Evolutionary conservation across 1,139 yeast species (phyloP), one percentile per base, ranked within the genome.

Genomic region (Geotrichum candidum): DNA sequence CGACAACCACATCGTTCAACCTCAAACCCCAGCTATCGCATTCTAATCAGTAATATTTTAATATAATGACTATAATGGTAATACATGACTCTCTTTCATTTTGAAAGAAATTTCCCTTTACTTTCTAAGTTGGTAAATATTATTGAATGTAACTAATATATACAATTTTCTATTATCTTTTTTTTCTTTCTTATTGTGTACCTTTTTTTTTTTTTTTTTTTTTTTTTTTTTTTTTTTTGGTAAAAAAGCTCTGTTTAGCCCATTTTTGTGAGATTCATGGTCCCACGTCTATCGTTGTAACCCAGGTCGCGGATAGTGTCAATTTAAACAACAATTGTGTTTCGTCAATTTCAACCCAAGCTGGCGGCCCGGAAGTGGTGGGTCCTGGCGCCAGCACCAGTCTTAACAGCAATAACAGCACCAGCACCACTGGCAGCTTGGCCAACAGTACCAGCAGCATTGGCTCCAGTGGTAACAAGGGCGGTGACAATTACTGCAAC

Each of bases 231-330:
- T 38, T 54, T n/a, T 7, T n/a, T n/a, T 2, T 13, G 18, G 18
- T 10, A 38, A 15, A 35, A 23, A 57, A 25, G 62, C 77, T 88
- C 23, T 82, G 90, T 54, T 72, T 89, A 63, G 88, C 91, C 0
- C 96, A 89, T 70, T 90, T 89, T 72, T 90, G 96, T 73, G 96
- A 90, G 74, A 80, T 86, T 41, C 96, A 90, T 71, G 96, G 96
- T 0, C 96, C 96, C 0, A 80, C 87, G 22, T 81, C 86, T 56
- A 79, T 90, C n/a, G 74, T 87, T 69, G 88, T 92, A 68, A 87
- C 96, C 0, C 94, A 88, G 69, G 67, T 72, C 29, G 69, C 78
- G n/a, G 67, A 75, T 27, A 69, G 72, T 60, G 76, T 63, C 51
- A 61, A 63, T 22, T 46, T 48, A 35, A 64, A 57, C 57, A 48